Conservation (phyloP, 2,329 filamentous ascomycete species). For the Penicillium corylophilum region DNA sequence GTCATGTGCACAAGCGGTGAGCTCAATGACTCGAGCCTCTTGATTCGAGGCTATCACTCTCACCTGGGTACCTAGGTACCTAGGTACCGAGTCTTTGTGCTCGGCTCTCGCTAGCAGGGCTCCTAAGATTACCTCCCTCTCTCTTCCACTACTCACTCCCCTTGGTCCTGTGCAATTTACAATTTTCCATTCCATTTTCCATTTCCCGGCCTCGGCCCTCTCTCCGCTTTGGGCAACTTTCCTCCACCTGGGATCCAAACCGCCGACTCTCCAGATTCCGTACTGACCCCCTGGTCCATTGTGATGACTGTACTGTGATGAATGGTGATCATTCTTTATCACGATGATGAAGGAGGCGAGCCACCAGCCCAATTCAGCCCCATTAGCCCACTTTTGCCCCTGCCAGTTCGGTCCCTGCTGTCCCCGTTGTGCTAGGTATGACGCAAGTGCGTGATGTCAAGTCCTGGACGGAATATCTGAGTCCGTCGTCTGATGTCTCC, state of each 20-base stretch:
- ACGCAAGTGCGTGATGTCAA: conserved; percentile 1
- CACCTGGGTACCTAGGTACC: not conserved
- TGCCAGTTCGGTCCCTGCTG: not conserved
- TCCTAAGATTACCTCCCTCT: not conserved
- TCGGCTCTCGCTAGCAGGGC: not conserved
- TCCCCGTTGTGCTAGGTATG: not conserved
- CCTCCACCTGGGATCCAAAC: conserved; percentile 12
- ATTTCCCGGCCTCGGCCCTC: conserved; percentile 9
- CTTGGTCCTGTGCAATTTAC: not conserved
- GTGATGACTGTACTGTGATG: not conserved
- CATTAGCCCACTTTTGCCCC: too few relatives aligned
- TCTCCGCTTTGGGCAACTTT: conserved; percentile 15
- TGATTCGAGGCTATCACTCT: too few relatives aligned
- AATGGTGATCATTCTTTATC: not conserved
- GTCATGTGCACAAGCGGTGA: conserved; percentile 24
- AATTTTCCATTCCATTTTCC: too few relatives aligned
- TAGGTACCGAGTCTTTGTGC: too few relatives aligned
- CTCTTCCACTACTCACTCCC: too few relatives aligned
- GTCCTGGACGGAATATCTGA: not conserved
- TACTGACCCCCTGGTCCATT: not conserved
- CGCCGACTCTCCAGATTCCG: not conserved
- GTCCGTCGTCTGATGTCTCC: not conserved
- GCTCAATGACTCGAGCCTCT: not conserved
- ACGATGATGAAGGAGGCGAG: not conserved
- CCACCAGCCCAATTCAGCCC: not conserved